Evolutionary conservation across 1,284 basidiomycete genomes (phyloP), one percentile per base, ranked within the genome.

Genomic region (Ustilago nuda): DNA sequence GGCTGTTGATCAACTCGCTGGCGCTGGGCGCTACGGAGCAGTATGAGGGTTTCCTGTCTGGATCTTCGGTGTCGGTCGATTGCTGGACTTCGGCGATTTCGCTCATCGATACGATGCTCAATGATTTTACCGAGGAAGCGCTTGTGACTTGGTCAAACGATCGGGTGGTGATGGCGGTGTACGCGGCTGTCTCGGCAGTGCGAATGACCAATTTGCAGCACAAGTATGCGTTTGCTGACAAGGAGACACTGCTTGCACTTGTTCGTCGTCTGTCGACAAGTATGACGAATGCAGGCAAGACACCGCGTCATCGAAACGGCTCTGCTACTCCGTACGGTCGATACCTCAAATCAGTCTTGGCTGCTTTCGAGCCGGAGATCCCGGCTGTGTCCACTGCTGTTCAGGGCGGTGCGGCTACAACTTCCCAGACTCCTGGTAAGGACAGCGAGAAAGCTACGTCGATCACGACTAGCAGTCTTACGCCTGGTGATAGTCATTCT

Each of bases 131-230:
- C 19, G 71, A 78, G 36, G 72, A 77, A 33, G 56, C 71, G 17
- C 56, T 81, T 9, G 75, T 76, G 32, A 74, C 76, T 12, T 78
- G 77, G 61, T 79, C 79, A 19, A 82, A 82, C 53, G 72, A 74
- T 43, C 61, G 71, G 35, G 78, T 80, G 30, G 75, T 82, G 45
- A 82, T 81, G 79, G 76, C 77, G 5, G 78, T 76, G 23, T 82
- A 79, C 45, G 77, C 79, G 17, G 81, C 81, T 19, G 71, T 82
- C 1, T 77, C 78, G 3, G 74, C 79, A 11, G 74, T 82, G 36
- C 71, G 81, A 27, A 70, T 82, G 66, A 78, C 77, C 35, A 82
- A 80, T 36, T 36, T 74, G 52, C 69, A 76, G 56, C 64, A 69
- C 73, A 73, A 76, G 61, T 71, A 81, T 32, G 67, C 72, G 1